Evolutionary conservation across 768 basidiomycete genomes (phyloP).

Genomic region (Suillus fuscotomentosus): DNA sequence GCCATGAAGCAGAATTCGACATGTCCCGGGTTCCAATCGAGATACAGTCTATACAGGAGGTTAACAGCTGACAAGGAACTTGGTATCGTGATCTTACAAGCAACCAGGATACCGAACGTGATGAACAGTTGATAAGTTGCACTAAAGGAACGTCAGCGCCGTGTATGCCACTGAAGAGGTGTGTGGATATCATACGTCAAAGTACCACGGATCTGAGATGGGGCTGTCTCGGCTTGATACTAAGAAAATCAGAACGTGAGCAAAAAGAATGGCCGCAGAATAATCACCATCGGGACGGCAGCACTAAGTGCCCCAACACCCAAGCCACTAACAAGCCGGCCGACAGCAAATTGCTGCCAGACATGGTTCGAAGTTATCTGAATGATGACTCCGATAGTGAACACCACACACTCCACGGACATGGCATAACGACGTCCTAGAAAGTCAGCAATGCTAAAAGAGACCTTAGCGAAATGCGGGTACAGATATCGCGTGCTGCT

Average conservation of each 20-base stretch:
- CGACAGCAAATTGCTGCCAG: constrained; percentile 70
- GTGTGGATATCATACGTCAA: constrained; percentile 37
- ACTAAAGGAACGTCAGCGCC: constrained; percentile 7
- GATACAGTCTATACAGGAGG: constrained; percentile 48
- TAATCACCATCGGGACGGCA: constrained; percentile 58
- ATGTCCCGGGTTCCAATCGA: constrained; percentile 63
- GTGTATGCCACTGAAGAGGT: background rate
- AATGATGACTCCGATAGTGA: constrained; percentile 60
- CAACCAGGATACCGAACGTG: constrained; percentile 67
- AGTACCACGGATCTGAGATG: constrained; percentile 68
- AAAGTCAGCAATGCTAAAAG: constrained; percentile 54
- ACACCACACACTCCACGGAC: constrained; percentile 54
- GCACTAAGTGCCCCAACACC: constrained; percentile 69
- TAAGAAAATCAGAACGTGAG: constrained; percentile 17
- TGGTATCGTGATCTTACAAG: constrained; percentile 40
- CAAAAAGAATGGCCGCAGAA: constrained; percentile 2
- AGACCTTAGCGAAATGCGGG: constrained; percentile 1
- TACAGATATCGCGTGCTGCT: constrained; percentile 22
- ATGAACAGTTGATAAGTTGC: constrained; percentile 65
- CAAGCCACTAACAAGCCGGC: constrained; percentile 63
- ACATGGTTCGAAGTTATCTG: constrained; percentile 48
- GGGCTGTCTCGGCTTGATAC: constrained; percentile 75
- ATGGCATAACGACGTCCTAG: constrained; percentile 69
- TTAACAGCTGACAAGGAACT: constrained; percentile 8
- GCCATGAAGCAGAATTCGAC: constrained; percentile 53